phyloP scores from a whole-genome alignment of 2,329 filamentous ascomycete genomes.

The Tetracladium maxilliforme region DNA sequence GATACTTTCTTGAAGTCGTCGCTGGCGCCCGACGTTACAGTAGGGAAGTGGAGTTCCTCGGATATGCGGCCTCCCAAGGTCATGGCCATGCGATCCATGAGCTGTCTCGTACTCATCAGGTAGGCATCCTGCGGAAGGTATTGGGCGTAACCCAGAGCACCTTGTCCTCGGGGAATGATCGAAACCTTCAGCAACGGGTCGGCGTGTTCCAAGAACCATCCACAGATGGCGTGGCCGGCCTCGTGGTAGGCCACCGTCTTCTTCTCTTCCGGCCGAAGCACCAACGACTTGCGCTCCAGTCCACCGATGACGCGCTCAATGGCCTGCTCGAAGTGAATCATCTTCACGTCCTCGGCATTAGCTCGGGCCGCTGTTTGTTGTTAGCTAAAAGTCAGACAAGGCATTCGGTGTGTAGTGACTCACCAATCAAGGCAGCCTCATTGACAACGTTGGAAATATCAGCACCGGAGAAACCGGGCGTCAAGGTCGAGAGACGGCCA shows the following conservation, averaged over 20 bases:
- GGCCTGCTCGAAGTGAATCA: constrained; percentile 91
- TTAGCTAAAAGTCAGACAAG: constrained; percentile 19
- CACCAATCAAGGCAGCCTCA: constrained; percentile 91
- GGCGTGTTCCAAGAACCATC: constrained; percentile 95
- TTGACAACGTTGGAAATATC: constrained; percentile 99
- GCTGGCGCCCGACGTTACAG: constrained; percentile 84
- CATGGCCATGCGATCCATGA: constrained; percentile 99
- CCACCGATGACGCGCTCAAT: constrained; percentile 96
- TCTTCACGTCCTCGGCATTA: constrained; percentile 66
- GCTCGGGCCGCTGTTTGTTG: constrained; percentile 56
- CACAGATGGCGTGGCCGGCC: constrained; percentile 94
- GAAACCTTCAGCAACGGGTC: constrained; percentile 96
- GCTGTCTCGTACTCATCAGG: constrained; percentile 85
- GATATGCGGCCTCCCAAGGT: constrained; percentile 89
- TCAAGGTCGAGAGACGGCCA: constrained; percentile 80
- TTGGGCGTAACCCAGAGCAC: constrained; percentile 88
- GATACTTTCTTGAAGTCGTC: constrained; percentile 99
- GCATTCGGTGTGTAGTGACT: constrained; percentile 15
- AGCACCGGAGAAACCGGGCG: constrained; percentile 90
- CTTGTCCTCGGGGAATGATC: constrained; percentile 92
- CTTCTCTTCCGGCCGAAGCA: constrained; percentile 88
- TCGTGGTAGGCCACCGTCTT: constrained; percentile 95
- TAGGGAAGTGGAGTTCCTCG: constrained; percentile 93
- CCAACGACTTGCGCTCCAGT: constrained; percentile 91
- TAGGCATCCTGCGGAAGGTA: constrained; percentile 93